Base-by-base conservation (phyloP, 441 rosid species). In the Gossypium davidsonii region DNA sequence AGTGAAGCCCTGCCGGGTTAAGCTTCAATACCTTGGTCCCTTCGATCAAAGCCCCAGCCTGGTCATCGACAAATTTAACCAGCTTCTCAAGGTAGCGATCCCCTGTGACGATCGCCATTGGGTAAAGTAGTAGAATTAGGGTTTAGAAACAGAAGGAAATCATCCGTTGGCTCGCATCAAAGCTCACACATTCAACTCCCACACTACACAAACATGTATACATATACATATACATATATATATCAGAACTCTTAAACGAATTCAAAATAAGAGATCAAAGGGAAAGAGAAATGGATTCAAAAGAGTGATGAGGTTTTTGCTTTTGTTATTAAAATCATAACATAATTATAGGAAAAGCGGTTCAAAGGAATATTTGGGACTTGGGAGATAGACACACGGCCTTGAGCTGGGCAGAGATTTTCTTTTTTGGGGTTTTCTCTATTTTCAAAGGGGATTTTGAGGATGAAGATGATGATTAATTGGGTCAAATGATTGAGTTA, bases 1-100 rank as follows among this genome's bases (percentile, higher is more conserved):
- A 95, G 90, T 89, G 98, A 65, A 92, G 98, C 39, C 99, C 99
- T 3, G 83, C 92, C 6, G 99, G 96, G 52, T 94, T 92, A 26
- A 94, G 93, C 86, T 94, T 94, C 56, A 94, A 87, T 39, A 89
- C 84, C 15, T 84, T 70, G 14, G 88, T 69, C 25, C 88, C 91
- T 46, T 94, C 99, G 60, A 94, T 77, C 37, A 94, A 83, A 1
- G 87, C 74, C 12, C 88, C 99, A 7, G 93, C 91, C 9, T 91
- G 85, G 2, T 82, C 79, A 21, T 89, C 97, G 6, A 94, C 80
- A 83, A 94, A 94, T 70, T 83, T 83, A 25, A 88, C 94, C 60
- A 94, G 86, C 79, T 86, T 88, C 72, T 94, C 98, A 0, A 94
- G 79, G 78, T 94, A 94, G 2, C 94, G 94, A 83, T 94, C 99